Base-by-base conservation (phyloP, 225 moss, liverwort and hornwort genomes). In the Sphagnum contortum region DNA sequence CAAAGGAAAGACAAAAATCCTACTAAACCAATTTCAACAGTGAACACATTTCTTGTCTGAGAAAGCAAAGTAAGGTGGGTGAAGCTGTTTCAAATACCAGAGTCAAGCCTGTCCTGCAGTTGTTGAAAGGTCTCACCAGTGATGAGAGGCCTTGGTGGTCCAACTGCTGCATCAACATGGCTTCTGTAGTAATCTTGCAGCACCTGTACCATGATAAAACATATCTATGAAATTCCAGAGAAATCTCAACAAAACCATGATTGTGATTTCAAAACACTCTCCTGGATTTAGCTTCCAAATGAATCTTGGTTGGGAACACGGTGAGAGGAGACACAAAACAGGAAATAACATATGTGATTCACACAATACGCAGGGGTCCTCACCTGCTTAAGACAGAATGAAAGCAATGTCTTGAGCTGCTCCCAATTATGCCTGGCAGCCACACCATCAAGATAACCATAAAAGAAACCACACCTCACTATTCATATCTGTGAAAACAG, bases 371-470 rank as follows among this genome's bases (percentile, higher is more conserved):
- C 29, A 29, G 29, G 29, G 29, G 29, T 29, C 29, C 29, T 29
- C 29, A 89, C 93, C 86, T 93, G 80, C 68, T 76, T 63, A 58
- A 94, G 86, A 48, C 90, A 86, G 66, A 86, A 90, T 65, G 77
- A 79, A 44, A 94, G 82, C 63, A 90, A 70, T 44, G 72, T 44
- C 61, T 78, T 79, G 4, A 94, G 79, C 66, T 94, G 78, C 71
- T 77, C 62, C 83, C 83, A 83, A 45, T 72, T 68, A 66, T 90
- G 90, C 89, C 89, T 90, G 29, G 73, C 12, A 49, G 9, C 51
- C 48, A 76, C 72, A 75, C n/a, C 29, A 29, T 29, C 29, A 29
- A 29, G 29, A 29, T 29, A 29, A 29, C 29, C 29, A 29, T 29
- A 29, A 29, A 29, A 29, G 29, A 29, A 29, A 29, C 0, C 29